These are phyloP conservation scores for Lumnitzera racemosa DNA, from an alignment of 345 rosid genomes.

Conservation along the genomic window DNA sequence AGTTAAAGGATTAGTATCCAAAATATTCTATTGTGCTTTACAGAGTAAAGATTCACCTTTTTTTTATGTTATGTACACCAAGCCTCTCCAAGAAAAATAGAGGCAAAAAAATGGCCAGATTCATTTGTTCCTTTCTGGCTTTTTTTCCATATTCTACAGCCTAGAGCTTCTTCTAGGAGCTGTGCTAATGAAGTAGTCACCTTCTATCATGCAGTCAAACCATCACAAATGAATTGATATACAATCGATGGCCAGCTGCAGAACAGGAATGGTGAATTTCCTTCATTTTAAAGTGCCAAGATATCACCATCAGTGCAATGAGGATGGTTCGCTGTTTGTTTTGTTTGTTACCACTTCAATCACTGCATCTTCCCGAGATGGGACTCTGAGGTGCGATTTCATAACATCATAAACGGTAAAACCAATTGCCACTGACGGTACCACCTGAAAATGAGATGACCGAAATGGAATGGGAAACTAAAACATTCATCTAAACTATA, in stretches of 20 bases:
- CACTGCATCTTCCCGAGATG: conserved; percentile 58
- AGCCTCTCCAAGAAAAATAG: no score
- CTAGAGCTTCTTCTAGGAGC: no score
- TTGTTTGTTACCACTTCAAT: conserved; percentile 43
- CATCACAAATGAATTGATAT: background rate
- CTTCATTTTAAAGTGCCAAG: background rate
- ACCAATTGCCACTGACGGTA: conserved; percentile 90
- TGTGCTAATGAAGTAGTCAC: no score
- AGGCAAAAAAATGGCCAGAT: no score
- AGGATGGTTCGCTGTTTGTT: conserved; percentile 37
- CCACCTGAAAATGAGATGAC: conserved; percentile 40
- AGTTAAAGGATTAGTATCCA: no score
- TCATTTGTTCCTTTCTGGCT: no score
- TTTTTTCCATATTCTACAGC: no score
- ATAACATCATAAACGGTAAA: conserved; percentile 86
- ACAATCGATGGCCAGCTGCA: conserved; percentile 7
- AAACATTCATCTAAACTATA: background rate
- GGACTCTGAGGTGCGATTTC: conserved; percentile 75
- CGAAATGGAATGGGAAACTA: background rate
- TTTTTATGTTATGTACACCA: no score
- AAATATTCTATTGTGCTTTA: no score
- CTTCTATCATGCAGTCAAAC: no score
- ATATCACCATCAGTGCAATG: conserved; percentile 31
- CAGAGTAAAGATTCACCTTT: no score
- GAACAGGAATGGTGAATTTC: background rate